These are phyloP conservation scores for Colletotrichum tabaci DNA, from an alignment of 2,329 filamentous ascomycete species.

Conservation along the genomic window DNA sequence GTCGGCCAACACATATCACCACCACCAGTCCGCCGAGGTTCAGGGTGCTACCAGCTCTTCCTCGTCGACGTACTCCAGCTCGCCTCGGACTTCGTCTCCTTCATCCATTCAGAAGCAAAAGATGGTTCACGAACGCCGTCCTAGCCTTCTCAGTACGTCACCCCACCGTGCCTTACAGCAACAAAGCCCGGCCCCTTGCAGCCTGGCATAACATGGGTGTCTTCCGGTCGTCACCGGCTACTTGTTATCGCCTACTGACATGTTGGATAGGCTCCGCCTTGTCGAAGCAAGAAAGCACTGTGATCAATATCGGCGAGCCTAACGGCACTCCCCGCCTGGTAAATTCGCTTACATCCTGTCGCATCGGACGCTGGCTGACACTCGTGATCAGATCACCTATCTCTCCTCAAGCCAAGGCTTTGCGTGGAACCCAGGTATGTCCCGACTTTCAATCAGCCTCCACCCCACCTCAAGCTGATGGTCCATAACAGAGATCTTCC, in stretches of 20 bases:
- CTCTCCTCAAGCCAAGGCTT: constrained; percentile 86
- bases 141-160: constrained; percentile 72
- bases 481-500: constrained; percentile 76
- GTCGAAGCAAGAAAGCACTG: constrained; percentile 82
- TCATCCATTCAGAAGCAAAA: constrained; percentile 57
- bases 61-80: constrained; percentile 72
- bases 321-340: constrained; percentile 82
- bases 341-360: constrained; percentile 50
- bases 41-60: constrained; percentile 61
- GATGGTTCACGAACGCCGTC: constrained; percentile 68
- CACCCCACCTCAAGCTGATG: constrained; percentile 31
- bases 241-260: constrained; percentile 48
- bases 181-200: constrained; percentile 13
- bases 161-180: constrained; percentile 18
- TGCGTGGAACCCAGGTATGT: constrained; percentile 83
- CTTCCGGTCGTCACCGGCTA: not conserved
- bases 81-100: constrained; percentile 64
- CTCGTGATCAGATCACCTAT: constrained; percentile 77
- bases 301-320: constrained; percentile 82
- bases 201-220: not conserved
- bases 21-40: constrained; percentile 58
- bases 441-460: not conserved
- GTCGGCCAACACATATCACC: constrained; percentile 51
- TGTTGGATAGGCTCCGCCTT: constrained; percentile 75
- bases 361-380: constrained; percentile 6